Percentiles rank a stretch among this genome's conserved stretches.
Evolutionary conservation across 768 basidiomycete genomes (phyloP).

Genomic region (Rhodotorula graminis): DNA sequence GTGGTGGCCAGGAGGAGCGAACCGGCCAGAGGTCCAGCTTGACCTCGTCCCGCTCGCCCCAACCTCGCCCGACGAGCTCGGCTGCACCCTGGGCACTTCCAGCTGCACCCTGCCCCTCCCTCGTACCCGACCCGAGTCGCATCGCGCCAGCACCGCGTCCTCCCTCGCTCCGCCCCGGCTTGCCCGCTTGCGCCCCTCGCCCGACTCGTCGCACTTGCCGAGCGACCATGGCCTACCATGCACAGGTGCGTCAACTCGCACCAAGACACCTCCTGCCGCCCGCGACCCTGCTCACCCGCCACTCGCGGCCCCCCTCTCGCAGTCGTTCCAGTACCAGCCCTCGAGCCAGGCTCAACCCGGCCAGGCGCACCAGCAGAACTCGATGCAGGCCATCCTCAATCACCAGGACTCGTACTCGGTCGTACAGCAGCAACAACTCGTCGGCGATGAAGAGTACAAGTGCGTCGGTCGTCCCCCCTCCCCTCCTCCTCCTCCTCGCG

Average conservation of each 20-base stretch:
- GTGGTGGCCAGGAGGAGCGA: no score
- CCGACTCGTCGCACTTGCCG: background rate
- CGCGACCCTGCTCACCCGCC: background rate
- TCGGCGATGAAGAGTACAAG: conserved; percentile 40
- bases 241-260: background rate
- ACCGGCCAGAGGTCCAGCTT: no score
- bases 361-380: background rate
- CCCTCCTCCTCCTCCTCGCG: background rate
- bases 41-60: no score
- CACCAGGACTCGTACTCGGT: conserved; percentile 20
- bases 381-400: conserved; percentile 12
- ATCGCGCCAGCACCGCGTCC: no score
- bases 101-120: no score
- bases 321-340: conserved; percentile 10
- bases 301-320: background rate
- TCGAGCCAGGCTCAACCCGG: background rate
- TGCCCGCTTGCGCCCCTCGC: no score
- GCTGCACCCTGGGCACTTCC: no score
- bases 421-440: conserved; percentile 12
- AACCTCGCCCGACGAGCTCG: no score
- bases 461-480: background rate
- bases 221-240: conserved; percentile 20
- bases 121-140: no score
- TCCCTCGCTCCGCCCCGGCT: no score
- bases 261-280: background rate